Evolutionary conservation across 129 eudicot species (phyloP), one percentile per base, ranked within the genome.

Genomic region (Arctium minus): DNA sequence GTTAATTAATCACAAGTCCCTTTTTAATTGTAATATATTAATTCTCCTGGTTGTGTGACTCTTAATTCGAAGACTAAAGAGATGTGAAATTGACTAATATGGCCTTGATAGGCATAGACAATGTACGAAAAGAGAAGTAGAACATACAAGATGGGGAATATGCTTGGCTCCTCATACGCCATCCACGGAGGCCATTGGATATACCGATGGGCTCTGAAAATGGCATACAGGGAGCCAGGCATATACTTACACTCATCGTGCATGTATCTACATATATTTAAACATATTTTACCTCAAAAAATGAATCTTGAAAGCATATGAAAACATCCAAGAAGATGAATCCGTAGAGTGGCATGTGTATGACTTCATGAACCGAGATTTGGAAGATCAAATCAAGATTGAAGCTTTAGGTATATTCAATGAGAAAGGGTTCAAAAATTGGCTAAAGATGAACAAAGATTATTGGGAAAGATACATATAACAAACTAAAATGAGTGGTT

Each of bases 151-250:
- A 74, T 84, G 84, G 22, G 76, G 39, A 76, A 82, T 92, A 92
- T 94, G 98, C 98, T 90, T 94, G 98, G 98, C 98, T 94, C 98
- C 98, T 91, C 90, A 90, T 94, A 94, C 90, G 98, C 98, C 98
- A 94, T 91, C 87, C 85, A 87, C 94, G 86, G 90, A 91, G 94
- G 85, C 86, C 96, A 86, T 71, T 6, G 89, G 86, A 75, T 18
- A 38, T 1, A 12, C 77, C 94, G 89, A 82, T 86, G 92, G 87
- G 88, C 92, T 92, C 89, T 82, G 90, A 84, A 88, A 72, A 94
- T 94, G 98, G 98, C 98, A 91, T 94, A 94, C 90, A 91, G 89
- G 98, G 98, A 94, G 98, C 96, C 97, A 94, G 81, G 98, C 98
- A 94, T 94, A 89, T 86, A 76, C 80, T 7, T 70, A 78, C 62